Evolutionary conservation across 2,329 filamentous ascomycete genomes (phyloP).

Genomic region (Fusarium foetens): DNA sequence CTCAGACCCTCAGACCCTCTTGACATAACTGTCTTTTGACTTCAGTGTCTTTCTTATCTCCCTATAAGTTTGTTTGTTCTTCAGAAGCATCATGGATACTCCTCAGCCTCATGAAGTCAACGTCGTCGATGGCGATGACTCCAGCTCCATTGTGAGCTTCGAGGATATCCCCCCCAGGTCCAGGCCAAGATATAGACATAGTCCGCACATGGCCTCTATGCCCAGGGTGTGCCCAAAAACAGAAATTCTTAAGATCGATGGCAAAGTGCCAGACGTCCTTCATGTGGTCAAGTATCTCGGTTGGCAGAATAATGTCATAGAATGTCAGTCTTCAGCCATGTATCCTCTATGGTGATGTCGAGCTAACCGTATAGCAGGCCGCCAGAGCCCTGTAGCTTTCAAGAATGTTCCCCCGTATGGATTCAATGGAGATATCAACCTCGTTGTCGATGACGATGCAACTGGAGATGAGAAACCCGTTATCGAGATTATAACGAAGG

Average conservation of each 20-base stretch:
- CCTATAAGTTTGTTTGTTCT: neutral
- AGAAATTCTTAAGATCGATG: slow-evolving; percentile 43
- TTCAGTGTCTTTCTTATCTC: neutral
- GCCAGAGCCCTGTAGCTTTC: slow-evolving; percentile 53
- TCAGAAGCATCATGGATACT: slow-evolving; percentile 25
- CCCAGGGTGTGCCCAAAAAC: neutral
- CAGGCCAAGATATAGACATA: neutral
- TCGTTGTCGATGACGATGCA: slow-evolving; percentile 26
- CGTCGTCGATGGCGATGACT: slow-evolving; percentile 23
- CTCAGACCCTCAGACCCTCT: neutral
- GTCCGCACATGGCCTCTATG: neutral
- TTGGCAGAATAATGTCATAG: slow-evolving; percentile 47
- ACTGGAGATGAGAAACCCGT: slow-evolving; percentile 47
- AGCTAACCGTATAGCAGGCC: slow-evolving; percentile 45
- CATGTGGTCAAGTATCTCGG: slow-evolving; percentile 56
- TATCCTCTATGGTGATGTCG: neutral
- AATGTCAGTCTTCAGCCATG: slow-evolving; percentile 47
- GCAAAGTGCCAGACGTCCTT: slow-evolving; percentile 54
- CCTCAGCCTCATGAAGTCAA: slow-evolving; percentile 20
- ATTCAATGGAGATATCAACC: slow-evolving; percentile 38
- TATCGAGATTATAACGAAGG: slow-evolving; percentile 56
- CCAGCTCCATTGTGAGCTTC: slow-evolving; percentile 40
- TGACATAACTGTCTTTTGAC: neutral
- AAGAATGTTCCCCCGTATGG: slow-evolving; percentile 47
- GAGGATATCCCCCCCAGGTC: slow-evolving; percentile 25